Conservation (phyloP, 2,329 filamentous ascomycete genomes). For the Pleoardoris graminearum region DNA sequence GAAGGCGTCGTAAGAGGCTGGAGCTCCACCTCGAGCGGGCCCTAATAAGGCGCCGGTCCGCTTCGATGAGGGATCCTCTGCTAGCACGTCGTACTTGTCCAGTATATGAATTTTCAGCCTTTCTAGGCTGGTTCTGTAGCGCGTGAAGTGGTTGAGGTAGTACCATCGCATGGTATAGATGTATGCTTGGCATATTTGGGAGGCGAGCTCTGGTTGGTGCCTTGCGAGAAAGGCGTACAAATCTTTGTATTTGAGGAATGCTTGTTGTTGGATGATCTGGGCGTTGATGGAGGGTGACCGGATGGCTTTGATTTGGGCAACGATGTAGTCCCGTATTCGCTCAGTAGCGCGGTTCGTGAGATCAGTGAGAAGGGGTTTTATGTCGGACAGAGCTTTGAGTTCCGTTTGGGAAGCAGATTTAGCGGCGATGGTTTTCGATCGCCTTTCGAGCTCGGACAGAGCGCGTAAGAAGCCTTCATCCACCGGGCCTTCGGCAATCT, state of each 20-base stretch:
- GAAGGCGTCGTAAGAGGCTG: constrained; percentile 79
- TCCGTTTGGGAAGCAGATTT: constrained; percentile 61
- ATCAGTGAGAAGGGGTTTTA: constrained; percentile 82
- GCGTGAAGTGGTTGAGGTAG: constrained; percentile 85
- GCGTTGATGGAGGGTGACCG: constrained; percentile 96
- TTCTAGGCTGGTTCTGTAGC: constrained; percentile 81
- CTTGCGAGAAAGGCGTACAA: constrained; percentile 82
- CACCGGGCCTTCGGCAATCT: constrained; percentile 84
- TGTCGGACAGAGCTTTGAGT: constrained; percentile 78
- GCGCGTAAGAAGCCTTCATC: constrained; percentile 88
- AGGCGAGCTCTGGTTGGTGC: constrained; percentile 79
- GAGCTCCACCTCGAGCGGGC: constrained; percentile 43
- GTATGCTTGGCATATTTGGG: constrained; percentile 90
- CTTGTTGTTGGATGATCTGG: constrained; percentile 93
- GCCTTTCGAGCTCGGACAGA: constrained; percentile 80
- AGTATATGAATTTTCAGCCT: constrained; percentile 82
- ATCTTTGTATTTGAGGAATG: constrained; percentile 85
- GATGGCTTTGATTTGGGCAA: constrained; percentile 90
- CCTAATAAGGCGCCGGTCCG: constrained; percentile 54
- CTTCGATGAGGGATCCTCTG: constrained; percentile 72
- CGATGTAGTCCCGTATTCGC: constrained; percentile 90
- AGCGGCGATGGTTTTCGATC: constrained; percentile 71
- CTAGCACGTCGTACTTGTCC: constrained; percentile 82
- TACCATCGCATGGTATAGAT: constrained; percentile 99
- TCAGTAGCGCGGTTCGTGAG: constrained; percentile 88